Percentiles rank a stretch among this genome's conserved stretches.
Evolutionary conservation across 1,284 basidiomycete genomes (phyloP).

Genomic region (Inonotus hispidus): DNA sequence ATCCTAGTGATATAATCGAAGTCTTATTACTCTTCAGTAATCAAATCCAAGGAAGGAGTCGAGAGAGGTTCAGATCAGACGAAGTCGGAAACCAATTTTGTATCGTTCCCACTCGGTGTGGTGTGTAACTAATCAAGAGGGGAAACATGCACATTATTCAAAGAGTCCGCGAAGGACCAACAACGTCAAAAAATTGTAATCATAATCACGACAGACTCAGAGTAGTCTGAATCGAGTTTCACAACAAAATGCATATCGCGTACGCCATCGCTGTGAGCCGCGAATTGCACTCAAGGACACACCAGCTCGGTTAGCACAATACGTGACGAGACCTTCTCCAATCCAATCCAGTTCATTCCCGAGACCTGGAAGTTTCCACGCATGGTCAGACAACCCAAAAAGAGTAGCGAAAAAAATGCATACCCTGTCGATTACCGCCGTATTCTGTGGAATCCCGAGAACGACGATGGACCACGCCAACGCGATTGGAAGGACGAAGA

Average conservation of each 20-base stretch:
- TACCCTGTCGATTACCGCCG: no score
- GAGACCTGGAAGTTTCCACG: background rate
- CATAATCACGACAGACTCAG: slow-evolving; percentile 37
- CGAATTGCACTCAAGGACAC: slow-evolving; percentile 47
- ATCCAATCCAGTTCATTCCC: background rate
- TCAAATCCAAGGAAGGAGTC: no score
- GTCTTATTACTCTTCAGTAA: no score
- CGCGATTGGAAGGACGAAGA: background rate
- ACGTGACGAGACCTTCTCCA: background rate
- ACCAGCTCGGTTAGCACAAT: background rate
- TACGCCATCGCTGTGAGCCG: slow-evolving; percentile 31
- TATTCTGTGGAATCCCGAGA: no score
- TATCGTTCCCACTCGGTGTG: no score
- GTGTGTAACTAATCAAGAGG: no score
- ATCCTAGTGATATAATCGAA: no score
- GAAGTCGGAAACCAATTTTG: no score
- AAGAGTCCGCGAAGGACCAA: slow-evolving; percentile 5
- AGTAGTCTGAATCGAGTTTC: slow-evolving; percentile 59
- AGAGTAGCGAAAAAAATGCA: no score
- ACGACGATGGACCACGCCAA: background rate
- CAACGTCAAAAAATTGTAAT: slow-evolving; percentile 24
- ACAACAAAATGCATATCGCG: slow-evolving; percentile 2
- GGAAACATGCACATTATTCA: no score
- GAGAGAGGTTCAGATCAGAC: no score
- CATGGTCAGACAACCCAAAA: no score